Percentiles rank a stretch among this genome's conserved stretches.
Evolutionary conservation across 2,329 filamentous ascomycete genomes (phyloP).

Genomic region (Ascochyta lentis): DNA sequence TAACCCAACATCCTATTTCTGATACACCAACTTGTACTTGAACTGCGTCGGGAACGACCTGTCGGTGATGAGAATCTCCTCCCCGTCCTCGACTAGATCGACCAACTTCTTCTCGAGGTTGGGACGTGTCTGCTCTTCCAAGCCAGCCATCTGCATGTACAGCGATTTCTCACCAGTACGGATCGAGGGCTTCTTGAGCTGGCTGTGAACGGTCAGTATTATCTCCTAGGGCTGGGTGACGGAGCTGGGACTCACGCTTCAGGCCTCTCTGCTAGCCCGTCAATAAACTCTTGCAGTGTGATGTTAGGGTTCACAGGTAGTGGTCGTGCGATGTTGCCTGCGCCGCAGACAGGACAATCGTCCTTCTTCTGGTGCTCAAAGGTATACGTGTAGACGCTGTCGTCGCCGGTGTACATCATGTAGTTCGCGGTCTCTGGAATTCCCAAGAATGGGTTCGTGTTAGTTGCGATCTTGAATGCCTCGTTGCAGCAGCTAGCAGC

Average conservation of each 20-base stretch:
- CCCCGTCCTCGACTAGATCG: constrained; percentile 79
- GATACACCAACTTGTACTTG: constrained; percentile 64
- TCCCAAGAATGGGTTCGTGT: constrained; percentile 79
- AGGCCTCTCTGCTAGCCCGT: constrained; percentile 79
- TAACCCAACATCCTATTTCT: constrained; percentile 26
- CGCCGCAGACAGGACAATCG: constrained; percentile 92
- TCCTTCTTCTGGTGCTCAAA: constrained; percentile 94
- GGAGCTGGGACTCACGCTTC: constrained; percentile 63
- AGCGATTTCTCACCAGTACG: constrained; percentile 81
- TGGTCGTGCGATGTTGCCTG: constrained; percentile 71
- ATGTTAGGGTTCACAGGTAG: constrained; percentile 72
- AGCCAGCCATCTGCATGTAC: constrained; percentile 85
- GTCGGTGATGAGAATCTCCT: constrained; percentile 92
- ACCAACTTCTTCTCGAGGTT: constrained; percentile 80
- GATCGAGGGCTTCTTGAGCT: constrained; percentile 92
- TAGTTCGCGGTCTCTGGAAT: constrained; percentile 78
- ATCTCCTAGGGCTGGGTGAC: not conserved
- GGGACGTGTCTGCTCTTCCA: constrained; percentile 83
- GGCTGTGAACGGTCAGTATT: constrained; percentile 50
- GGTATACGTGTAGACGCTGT: constrained; percentile 95
- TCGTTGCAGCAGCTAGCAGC: constrained; percentile 97
- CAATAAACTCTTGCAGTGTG: constrained; percentile 84
- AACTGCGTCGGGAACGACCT: constrained; percentile 82
- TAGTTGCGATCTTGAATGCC: constrained; percentile 90
- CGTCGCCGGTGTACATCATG: constrained; percentile 99